Conservation (phyloP, 78 protist genomes). For the Parvularia atlantis region DNA sequence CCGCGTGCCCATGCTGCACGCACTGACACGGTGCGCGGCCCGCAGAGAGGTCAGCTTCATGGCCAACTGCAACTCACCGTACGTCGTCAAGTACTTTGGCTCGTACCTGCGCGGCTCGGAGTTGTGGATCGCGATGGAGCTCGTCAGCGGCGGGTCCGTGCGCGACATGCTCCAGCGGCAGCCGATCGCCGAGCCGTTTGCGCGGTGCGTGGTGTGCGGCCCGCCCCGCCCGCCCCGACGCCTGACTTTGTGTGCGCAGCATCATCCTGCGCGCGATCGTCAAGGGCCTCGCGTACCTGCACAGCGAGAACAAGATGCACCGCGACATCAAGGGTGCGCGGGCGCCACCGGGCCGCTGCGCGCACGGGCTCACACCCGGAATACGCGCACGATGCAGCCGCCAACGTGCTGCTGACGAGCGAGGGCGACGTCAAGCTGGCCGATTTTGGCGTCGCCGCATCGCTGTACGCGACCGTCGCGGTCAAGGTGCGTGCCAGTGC, state of each 20-base stretch:
- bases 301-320: conserved; percentile 80
- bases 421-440: conserved; percentile 88
- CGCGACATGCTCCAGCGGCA: conserved; percentile 69
- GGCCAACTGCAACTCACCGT: too few species aligned
- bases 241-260: too few species aligned
- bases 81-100: conserved; percentile 62
- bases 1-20: conserved; percentile 38
- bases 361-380: too few species aligned
- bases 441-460: conserved; percentile 96
- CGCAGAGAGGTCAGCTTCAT: too few species aligned
- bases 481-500: too few species aligned
- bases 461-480: too few species aligned
- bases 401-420: conserved; percentile 76
- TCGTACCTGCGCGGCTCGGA: conserved; percentile 59
- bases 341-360: too few species aligned
- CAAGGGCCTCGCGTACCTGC: conserved; percentile 79
- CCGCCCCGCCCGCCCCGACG: too few species aligned
- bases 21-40: too few species aligned
- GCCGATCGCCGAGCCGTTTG: too few species aligned
- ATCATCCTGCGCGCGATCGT: conserved; percentile 77
- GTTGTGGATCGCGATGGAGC: conserved; percentile 94
- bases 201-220: too few species aligned
- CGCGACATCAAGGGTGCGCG: conserved; percentile 89
- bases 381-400: too few species aligned
- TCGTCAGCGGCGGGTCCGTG: conserved; percentile 83